Percentiles rank a stretch among this genome's conserved stretches.
Conservation (phyloP, 139 green algal genomes). For the Coccomyxa sp. region DNA sequence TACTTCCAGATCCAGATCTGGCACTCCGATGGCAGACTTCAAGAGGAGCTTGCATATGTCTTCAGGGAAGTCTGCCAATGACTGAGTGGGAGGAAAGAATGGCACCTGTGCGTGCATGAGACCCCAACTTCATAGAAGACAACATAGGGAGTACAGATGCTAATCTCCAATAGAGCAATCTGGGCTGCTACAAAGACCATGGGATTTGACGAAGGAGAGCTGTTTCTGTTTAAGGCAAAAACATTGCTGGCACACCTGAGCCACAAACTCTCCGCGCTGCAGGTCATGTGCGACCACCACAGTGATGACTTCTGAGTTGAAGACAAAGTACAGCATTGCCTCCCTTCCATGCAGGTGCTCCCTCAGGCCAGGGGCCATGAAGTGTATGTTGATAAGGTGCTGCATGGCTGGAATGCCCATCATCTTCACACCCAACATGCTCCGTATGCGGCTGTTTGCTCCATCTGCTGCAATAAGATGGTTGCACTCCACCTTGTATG, state of each 20-base stretch:
- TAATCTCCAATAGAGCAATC: not conserved
- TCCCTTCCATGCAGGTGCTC: slow-evolving; percentile 18
- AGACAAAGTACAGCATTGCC: slow-evolving; percentile 98
- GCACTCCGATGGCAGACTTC: slow-evolving; percentile 1
- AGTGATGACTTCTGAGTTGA: slow-evolving; percentile 66
- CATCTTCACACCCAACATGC: slow-evolving; percentile 51
- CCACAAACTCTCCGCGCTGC: slow-evolving; percentile 84
- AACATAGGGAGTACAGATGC: not conserved
- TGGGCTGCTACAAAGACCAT: not conserved
- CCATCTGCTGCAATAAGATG: slow-evolving; percentile 77
- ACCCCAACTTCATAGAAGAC: not conserved
- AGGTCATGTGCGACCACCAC: slow-evolving; percentile 92
- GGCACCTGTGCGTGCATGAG: slow-evolving; percentile 56
- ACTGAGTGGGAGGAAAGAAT: slow-evolving; percentile 85
- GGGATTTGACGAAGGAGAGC: not conserved
- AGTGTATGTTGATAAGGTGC: slow-evolving; percentile 89
- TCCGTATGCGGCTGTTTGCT: slow-evolving; percentile 43
- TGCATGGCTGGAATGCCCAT: slow-evolving; percentile 55
- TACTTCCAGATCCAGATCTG: slow-evolving; percentile 25
- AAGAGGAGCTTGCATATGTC: slow-evolving; percentile 45
- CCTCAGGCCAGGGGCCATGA: slow-evolving; percentile 43
- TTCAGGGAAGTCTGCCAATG: slow-evolving; percentile 58
- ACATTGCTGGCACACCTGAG: slow-evolving; percentile 50
- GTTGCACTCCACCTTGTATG: slow-evolving; percentile 12
- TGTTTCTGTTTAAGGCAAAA: not conserved